A percentile compares a stretch with the other conserved stretches of the same genome.
These are phyloP conservation scores for Hypericum androsaemum DNA, from an alignment of 345 rosid species.

Conservation along the genomic window DNA sequence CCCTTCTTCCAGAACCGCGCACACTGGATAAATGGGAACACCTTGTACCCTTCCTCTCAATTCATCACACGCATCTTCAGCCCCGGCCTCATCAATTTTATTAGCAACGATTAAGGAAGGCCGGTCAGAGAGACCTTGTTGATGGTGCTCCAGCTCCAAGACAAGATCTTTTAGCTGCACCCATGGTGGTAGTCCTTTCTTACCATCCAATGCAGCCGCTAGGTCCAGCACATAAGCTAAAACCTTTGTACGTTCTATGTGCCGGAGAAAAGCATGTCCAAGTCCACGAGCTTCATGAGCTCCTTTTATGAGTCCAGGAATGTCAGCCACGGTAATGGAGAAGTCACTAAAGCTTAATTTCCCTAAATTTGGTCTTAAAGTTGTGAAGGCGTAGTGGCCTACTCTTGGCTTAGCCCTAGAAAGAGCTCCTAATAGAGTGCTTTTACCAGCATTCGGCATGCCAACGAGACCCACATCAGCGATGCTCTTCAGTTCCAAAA, in stretches of 20 bases:
- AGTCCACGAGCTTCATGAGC: slow-evolving; percentile 80
- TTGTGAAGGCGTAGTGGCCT: slow-evolving; percentile 86
- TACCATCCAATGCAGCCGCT: slow-evolving; percentile 61
- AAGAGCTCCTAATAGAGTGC: slow-evolving; percentile 79
- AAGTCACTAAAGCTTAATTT: slow-evolving; percentile 65
- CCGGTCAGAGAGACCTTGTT: slow-evolving; percentile 60
- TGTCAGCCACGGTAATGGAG: slow-evolving; percentile 86
- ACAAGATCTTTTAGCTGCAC: slow-evolving; percentile 64
- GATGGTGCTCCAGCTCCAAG: slow-evolving; percentile 78
- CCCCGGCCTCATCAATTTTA: slow-evolving; percentile 72
- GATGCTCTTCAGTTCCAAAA: slow-evolving; percentile 83
- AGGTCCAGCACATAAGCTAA: slow-evolving; percentile 83
- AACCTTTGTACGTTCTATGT: slow-evolving; percentile 91
- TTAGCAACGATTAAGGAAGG: slow-evolving; percentile 78
- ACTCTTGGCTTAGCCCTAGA: slow-evolving; percentile 77
- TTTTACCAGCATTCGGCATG: slow-evolving; percentile 94
- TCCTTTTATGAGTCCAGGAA: slow-evolving; percentile 88
- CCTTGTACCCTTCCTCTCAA: slow-evolving; percentile 54
- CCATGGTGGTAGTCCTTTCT: slow-evolving; percentile 75
- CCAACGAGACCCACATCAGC: slow-evolving; percentile 98
- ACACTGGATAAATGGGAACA: slow-evolving; percentile 53
- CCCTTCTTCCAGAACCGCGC: slow-evolving; percentile 83
- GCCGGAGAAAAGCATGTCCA: slow-evolving; percentile 84
- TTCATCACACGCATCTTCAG: slow-evolving; percentile 51
- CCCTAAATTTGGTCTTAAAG: slow-evolving; percentile 80